These are phyloP conservation scores for Fusarium subtropicale DNA, from an alignment of 2,329 filamentous ascomycete genomes.

Conservation along the genomic window DNA sequence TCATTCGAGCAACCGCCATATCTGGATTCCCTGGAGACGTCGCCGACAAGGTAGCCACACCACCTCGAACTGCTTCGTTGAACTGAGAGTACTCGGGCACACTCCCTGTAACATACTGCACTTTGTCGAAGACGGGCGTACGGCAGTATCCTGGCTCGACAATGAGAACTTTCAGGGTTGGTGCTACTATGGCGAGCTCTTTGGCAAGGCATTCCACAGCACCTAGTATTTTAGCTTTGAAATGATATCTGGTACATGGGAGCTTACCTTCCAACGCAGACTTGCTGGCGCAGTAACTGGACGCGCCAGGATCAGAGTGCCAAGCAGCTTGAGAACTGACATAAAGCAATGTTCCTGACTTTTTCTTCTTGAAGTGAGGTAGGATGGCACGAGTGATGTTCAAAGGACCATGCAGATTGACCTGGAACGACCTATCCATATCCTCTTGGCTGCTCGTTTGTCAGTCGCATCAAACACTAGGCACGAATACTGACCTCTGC, in stretches of 20 bases:
- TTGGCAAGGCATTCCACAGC: conserved; percentile 45
- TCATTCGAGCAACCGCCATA: conserved; percentile 63
- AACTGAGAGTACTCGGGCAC: conserved; percentile 48
- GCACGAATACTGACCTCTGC: conserved; percentile 26
- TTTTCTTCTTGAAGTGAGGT: conserved; percentile 48
- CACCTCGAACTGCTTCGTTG: conserved; percentile 43
- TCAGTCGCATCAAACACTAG: accelerated
- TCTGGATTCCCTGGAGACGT: conserved; percentile 62
- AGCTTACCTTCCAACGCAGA: conserved; percentile 48
- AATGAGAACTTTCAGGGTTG: conserved; percentile 52
- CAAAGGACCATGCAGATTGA: conserved; percentile 55
- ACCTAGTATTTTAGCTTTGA: conserved; percentile 8
- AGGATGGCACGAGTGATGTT: conserved; percentile 53
- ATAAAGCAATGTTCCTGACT: conserved; percentile 50
- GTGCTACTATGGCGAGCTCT: conserved; percentile 40
- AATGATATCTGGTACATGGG: accelerated
- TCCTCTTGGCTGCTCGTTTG: conserved; percentile 36
- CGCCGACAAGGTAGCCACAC: conserved; percentile 28
- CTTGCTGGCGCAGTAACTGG: conserved; percentile 50
- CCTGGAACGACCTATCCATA: conserved; percentile 45
- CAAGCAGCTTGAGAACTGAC: conserved; percentile 53
- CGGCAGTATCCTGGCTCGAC: conserved; percentile 57
- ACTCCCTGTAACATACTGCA: conserved; percentile 45
- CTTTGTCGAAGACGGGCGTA: conserved; percentile 55
- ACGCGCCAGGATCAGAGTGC: conserved; percentile 49